phyloP scores from a whole-genome alignment of 192 early-diverging fungal species.

The Backusella mclennaniae region DNA sequence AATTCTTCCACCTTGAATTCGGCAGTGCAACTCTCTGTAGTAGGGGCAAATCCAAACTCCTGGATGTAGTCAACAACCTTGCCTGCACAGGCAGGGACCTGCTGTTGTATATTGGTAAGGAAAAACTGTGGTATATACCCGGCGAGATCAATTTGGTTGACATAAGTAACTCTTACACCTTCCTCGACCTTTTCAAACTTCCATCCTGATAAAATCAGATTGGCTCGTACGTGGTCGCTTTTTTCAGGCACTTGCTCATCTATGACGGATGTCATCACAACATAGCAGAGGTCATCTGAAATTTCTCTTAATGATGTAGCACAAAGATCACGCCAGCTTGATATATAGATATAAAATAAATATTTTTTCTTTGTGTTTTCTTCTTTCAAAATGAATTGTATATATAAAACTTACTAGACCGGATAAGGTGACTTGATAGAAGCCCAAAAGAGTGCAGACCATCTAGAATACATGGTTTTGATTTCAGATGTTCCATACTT shows the following conservation, averaged over 20 bases:
- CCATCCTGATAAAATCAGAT: conserved; percentile 51
- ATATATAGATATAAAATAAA: neutral
- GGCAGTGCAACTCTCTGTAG: conserved; percentile 28
- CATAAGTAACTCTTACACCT: conserved; percentile 42
- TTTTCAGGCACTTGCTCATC: conserved; percentile 48
- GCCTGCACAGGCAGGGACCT: conserved; percentile 47
- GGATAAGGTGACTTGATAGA: conserved; percentile 34
- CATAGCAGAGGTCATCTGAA: conserved; percentile 33
- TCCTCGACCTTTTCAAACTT: conserved; percentile 37
- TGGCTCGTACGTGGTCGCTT: conserved; percentile 48
- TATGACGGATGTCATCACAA: conserved; percentile 48
- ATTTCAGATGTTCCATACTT: conserved; percentile 31
- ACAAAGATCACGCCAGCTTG: conserved; percentile 47
- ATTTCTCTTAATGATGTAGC: conserved; percentile 36
- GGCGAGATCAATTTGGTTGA: conserved; percentile 54
- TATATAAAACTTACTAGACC: conserved; percentile 24
- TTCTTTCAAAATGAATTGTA: neutral
- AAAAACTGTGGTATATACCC: conserved; percentile 48
- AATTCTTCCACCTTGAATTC: conserved; percentile 37
- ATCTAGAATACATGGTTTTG: conserved; percentile 21
- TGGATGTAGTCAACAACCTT: conserved; percentile 46
- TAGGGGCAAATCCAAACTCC: conserved; percentile 47
- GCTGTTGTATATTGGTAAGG: conserved; percentile 40
- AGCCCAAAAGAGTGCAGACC: conserved; percentile 33
- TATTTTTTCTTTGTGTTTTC: neutral